Evolutionary conservation across 768 basidiomycete species (phyloP).

Genomic region (Chalciporus chontae): DNA sequence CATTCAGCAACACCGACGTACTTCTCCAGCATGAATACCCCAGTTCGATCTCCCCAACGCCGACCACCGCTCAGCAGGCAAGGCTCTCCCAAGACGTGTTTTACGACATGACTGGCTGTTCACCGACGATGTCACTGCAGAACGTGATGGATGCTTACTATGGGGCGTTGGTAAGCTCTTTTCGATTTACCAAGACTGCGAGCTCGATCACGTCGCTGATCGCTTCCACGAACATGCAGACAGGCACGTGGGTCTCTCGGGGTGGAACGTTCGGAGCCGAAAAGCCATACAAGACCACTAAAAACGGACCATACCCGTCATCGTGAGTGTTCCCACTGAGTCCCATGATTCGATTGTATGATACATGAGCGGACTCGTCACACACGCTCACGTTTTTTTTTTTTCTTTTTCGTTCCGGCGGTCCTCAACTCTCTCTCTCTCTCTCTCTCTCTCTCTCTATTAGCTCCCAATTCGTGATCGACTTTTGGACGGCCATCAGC

Average conservation of each 20-base stretch:
- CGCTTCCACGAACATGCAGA: background rate
- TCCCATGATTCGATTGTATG: no score
- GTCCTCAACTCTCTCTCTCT: no score
- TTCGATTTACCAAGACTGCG: no score
- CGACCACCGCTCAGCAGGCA: slow-evolving; percentile 9
- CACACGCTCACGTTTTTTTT: no score
- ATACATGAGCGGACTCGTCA: no score
- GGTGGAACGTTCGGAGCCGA: background rate
- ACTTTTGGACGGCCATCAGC: no score
- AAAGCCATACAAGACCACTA: background rate
- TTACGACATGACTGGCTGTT: slow-evolving; percentile 18
- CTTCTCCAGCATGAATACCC: slow-evolving; percentile 17
- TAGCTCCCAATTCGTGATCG: no score
- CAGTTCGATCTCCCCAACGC: background rate
- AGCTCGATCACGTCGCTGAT: background rate
- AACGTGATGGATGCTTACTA: slow-evolving; percentile 21
- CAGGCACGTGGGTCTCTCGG: slow-evolving; percentile 8
- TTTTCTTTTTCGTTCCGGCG: no score
- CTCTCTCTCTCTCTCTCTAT: no score
- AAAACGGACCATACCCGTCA: slow-evolving; percentile 21
- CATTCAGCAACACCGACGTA: slow-evolving; percentile 20
- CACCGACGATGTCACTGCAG: slow-evolving; percentile 18
- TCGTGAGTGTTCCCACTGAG: slow-evolving; percentile 10
- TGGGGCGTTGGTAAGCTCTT: slow-evolving; percentile 8
- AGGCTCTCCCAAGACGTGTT: slow-evolving; percentile 18